Base-by-base conservation (phyloP, 2,329 filamentous ascomycete species). In the Diaporthe citri region DNA sequence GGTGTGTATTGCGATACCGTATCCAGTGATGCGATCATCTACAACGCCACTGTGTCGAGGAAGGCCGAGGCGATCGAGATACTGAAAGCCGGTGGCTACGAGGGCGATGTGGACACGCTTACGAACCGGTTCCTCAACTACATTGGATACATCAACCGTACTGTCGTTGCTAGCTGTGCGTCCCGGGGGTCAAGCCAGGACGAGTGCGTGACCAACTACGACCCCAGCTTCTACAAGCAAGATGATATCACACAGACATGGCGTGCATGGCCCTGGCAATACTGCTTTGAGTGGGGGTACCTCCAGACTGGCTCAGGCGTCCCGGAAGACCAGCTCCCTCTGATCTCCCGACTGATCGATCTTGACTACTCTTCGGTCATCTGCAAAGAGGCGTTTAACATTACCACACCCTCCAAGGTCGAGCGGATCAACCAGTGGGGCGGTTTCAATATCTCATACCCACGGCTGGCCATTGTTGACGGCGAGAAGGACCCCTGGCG, bases 401-500 rank as follows among this genome's bases (percentile, higher is more conserved):
- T 96, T 80, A 91, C 89, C 0, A 82, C 85, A 0, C 89, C 89
- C 0, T 89, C 95, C 0, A 86, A 95, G 70, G 84, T 93, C 0
- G 87, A 90, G 1, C 86, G 86, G 0, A 91, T 97, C 82, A 97
- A 97, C 86, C 91, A 93, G 80, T 93, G 93, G 77, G 95, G 95
- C 56, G 93, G 91, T 17, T 94, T 92, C 82, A 85, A 90, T 81
- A 92, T 97, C 78, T 89, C 89, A 60, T 95, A 95, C 80, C 90
- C 92, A 1, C 92, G 95, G 2, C 89, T 97, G 0, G 95, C 95
- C 3, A 89, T 94, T 64, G 86, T 97, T 52, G 94, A 95, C 76
- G 95, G 95, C 39, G 90, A 94, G 77, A 90, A 90, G 73, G 95
- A 97, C 80, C 94, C 95, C 0, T 97, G 95, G 95, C 89, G 93